These are phyloP conservation scores for Curvularia eragrostidis DNA, from an alignment of 2,329 filamentous ascomycete genomes.

Conservation along the genomic window DNA sequence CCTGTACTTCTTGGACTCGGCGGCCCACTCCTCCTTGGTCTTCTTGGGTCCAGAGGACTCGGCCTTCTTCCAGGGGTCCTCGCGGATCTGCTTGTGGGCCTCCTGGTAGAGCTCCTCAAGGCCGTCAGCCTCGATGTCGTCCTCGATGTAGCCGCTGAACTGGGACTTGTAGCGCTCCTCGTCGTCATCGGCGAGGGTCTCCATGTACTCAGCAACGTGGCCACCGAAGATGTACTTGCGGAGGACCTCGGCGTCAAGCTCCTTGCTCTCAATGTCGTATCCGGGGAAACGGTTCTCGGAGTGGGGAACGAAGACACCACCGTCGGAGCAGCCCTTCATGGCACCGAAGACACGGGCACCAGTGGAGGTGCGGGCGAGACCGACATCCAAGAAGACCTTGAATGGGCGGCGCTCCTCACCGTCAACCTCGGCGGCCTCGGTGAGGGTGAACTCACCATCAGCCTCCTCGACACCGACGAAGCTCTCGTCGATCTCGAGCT, in stretches of 20 bases:
- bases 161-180: slow-evolving; percentile 99
- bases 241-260: slow-evolving; percentile 95
- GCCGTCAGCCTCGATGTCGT: slow-evolving; percentile 93
- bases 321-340: slow-evolving; percentile 99
- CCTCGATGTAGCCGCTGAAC: slow-evolving; percentile 97
- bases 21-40: slow-evolving; percentile 97
- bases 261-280: slow-evolving; percentile 96
- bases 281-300: slow-evolving; percentile 99
- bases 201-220: slow-evolving; percentile 99
- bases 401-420: slow-evolving; percentile 92
- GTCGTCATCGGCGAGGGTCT: slow-evolving; percentile 98
- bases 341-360: slow-evolving; percentile 99
- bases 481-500: slow-evolving; percentile 92
- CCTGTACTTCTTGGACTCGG: slow-evolving; percentile 90
- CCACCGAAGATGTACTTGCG: slow-evolving; percentile 99
- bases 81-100: slow-evolving; percentile 95
- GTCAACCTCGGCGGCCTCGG: slow-evolving; percentile 92
- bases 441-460: slow-evolving; percentile 94
- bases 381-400: slow-evolving; percentile 99
- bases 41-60: slow-evolving; percentile 81
- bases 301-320: slow-evolving; percentile 96
- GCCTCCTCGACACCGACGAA: slow-evolving; percentile 97
- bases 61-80: slow-evolving; percentile 96
- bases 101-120: slow-evolving; percentile 96
- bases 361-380: slow-evolving; percentile 95